Conservation (phyloP, 2,329 filamentous ascomycete species). For the Ophiostoma sp. region DNA sequence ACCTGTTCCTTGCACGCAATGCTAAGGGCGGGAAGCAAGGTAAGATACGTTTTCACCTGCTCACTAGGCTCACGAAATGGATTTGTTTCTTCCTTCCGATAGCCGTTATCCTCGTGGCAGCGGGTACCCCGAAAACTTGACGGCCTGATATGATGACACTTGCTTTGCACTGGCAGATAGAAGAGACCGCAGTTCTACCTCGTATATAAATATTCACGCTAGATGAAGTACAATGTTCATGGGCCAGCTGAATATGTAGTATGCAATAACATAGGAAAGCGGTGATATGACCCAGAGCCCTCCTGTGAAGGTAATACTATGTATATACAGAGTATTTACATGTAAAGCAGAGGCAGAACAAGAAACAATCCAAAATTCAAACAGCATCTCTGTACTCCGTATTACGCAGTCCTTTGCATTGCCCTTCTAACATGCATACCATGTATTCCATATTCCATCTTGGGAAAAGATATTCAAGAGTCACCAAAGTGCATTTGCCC, state of each 20-base stretch:
- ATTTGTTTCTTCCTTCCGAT: not conserved
- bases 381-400: not conserved
- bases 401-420: not conserved
- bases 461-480: not conserved
- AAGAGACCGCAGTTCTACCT: not conserved
- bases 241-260: not conserved
- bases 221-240: not conserved
- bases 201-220: not conserved
- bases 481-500: not conserved
- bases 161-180: not conserved
- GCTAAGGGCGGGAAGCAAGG: not conserved
- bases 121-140: not conserved
- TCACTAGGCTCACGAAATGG: not conserved
- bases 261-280: not conserved
- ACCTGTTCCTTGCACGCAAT: not conserved
- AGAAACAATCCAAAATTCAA: not conserved
- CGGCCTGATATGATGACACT: not conserved
- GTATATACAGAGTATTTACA: not conserved
- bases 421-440: not conserved
- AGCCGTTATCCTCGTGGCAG: slow-evolving; percentile 4
- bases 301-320: not conserved
- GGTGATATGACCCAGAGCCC: not conserved
- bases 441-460: not conserved
- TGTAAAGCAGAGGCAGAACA: not conserved
- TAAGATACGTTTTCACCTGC: not conserved